Percentiles rank a stretch among this genome's conserved stretches.
Conservation (phyloP, 2,329 filamentous ascomycete genomes). For the Penicillium paneum region DNA sequence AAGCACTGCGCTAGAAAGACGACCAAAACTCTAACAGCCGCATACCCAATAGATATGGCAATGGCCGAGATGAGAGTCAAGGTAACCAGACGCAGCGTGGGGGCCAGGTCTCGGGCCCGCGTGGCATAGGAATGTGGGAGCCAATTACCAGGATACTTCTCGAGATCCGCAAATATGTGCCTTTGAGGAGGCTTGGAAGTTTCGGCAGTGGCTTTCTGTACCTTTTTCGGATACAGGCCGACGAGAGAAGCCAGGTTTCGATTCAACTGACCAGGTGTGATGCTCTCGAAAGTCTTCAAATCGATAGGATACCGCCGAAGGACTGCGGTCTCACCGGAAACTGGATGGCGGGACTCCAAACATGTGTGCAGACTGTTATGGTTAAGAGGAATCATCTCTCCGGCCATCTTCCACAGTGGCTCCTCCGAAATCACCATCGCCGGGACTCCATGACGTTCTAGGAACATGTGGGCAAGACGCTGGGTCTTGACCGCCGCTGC, state of each 20-base stretch:
- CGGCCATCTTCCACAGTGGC: conserved; percentile 39
- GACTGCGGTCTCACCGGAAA: conserved; percentile 34
- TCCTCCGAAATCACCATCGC: conserved; percentile 46
- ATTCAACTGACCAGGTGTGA: conserved; percentile 47
- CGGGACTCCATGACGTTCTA: conserved; percentile 44
- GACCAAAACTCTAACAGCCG: conserved; percentile 25
- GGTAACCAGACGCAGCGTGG: conserved; percentile 29
- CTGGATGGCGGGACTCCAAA: conserved; percentile 38
- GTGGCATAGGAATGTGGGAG: conserved; percentile 23
- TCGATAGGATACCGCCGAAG: conserved; percentile 46
- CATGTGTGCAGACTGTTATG: conserved; percentile 44
- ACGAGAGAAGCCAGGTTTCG: conserved; percentile 46
- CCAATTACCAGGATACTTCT: conserved; percentile 26
- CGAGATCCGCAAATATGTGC: conserved; percentile 19
- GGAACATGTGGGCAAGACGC: conserved; percentile 38
- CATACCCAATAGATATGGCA: conserved; percentile 32
- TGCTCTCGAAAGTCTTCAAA: conserved; percentile 47
- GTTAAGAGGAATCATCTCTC: conserved; percentile 39
- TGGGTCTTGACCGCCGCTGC: conserved; percentile 27
- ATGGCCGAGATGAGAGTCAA: conserved; percentile 29
- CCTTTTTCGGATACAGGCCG: conserved; percentile 30
- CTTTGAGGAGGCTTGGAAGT: conserved; percentile 6
- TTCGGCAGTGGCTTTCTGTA: conserved; percentile 18
- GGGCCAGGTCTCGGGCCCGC: conserved; percentile 22
- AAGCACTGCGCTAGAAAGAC: conserved; percentile 27